Evolutionary conservation across 495 filamentous ascomycete genomes (phyloP).

Genomic region (Neurospora terricola): DNA sequence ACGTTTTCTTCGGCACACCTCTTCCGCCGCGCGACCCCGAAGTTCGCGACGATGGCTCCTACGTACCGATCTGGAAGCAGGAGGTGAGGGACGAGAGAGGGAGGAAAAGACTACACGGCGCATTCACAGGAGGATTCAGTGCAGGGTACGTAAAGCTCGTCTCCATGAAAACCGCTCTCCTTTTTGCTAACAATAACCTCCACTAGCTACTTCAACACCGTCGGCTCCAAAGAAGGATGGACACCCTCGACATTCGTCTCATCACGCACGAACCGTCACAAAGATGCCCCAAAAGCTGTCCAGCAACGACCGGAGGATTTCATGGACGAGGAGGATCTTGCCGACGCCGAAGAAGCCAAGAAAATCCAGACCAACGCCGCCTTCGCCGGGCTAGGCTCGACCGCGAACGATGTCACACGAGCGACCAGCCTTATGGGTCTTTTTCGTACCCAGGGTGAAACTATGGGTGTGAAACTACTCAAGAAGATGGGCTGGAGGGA

Average conservation of each 20-base stretch:
- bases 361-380: slow-evolving; percentile 58
- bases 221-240: slow-evolving; percentile 98
- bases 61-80: slow-evolving; percentile 93
- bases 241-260: slow-evolving; percentile 85
- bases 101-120: slow-evolving; percentile 84
- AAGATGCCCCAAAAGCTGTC: slow-evolving; percentile 43
- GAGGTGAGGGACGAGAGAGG: slow-evolving; percentile 91
- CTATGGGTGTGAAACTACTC: slow-evolving; percentile 79
- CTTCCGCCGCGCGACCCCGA: slow-evolving; percentile 72
- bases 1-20: slow-evolving; percentile 74
- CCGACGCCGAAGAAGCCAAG: slow-evolving; percentile 70
- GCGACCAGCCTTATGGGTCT: slow-evolving; percentile 58
- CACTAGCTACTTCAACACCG: slow-evolving; percentile 87
- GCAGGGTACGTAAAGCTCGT: slow-evolving; percentile 57
- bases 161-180: neutral
- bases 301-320: slow-evolving; percentile 78
- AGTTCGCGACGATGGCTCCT: slow-evolving; percentile 84
- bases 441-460: slow-evolving; percentile 66
- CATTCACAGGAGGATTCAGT: slow-evolving; percentile 94
- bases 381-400: slow-evolving; percentile 70
- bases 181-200: neutral
- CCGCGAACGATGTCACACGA: slow-evolving; percentile 46
- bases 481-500: slow-evolving; percentile 95
- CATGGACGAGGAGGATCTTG: slow-evolving; percentile 96
- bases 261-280: slow-evolving; percentile 68